These are phyloP conservation scores for Blastosporella zonata DNA, from an alignment of 1,284 basidiomycete species.

Conservation along the genomic window DNA sequence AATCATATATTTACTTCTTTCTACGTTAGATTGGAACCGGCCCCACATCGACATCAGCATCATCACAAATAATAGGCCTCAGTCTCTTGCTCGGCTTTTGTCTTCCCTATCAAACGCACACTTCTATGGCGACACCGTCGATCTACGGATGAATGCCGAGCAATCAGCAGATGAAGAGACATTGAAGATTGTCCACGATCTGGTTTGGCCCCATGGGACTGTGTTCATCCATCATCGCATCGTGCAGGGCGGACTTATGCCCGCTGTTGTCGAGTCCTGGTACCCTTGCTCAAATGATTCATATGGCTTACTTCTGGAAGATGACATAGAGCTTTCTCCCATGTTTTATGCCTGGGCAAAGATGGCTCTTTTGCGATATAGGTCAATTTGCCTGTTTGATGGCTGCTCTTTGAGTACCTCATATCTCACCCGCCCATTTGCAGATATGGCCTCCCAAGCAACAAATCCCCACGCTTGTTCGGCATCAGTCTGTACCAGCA, in stretches of 20 bases:
- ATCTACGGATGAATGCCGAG: conserved; percentile 70
- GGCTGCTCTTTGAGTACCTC: not conserved
- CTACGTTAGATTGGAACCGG: conserved; percentile 62
- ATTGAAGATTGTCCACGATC: conserved; percentile 43
- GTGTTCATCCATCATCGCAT: conserved; percentile 67
- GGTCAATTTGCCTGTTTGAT: conserved; percentile 40
- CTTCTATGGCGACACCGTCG: conserved; percentile 67
- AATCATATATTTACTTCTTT: not conserved
- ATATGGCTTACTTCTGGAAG: conserved; percentile 78
- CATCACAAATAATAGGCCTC: conserved; percentile 73
- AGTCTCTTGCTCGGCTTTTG: conserved; percentile 67
- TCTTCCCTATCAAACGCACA: conserved; percentile 54
- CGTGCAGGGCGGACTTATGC: conserved; percentile 71
- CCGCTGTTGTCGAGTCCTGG: conserved; percentile 84
- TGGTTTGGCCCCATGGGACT: conserved; percentile 59
- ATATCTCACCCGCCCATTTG: not conserved
- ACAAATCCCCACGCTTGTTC: conserved; percentile 50
- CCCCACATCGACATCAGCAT: conserved; percentile 68
- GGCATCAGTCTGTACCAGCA: conserved; percentile 84
- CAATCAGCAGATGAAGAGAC: conserved; percentile 68
- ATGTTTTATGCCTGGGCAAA: conserved; percentile 83
- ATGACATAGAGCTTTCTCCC: conserved; percentile 80
- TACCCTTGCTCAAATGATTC: conserved; percentile 71
- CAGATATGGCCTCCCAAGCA: conserved; percentile 52
- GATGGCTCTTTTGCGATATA: conserved; percentile 68